Conservation (phyloP, 768 basidiomycete genomes). For the Leucocoprinus birnbaumii region DNA sequence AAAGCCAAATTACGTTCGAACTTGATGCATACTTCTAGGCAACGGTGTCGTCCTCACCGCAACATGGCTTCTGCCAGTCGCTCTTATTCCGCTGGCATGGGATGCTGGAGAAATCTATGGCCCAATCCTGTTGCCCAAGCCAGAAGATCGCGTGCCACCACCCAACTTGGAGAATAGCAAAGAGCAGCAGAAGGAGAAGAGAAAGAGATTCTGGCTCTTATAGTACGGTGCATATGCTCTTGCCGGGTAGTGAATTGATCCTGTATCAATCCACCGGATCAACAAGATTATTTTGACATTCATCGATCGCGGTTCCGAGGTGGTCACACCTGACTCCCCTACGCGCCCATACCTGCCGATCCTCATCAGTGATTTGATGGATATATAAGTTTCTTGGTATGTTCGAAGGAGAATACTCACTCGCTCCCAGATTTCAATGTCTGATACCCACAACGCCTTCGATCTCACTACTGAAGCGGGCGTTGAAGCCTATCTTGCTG, state of each 20-base stretch:
- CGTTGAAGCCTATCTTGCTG: conserved; percentile 39
- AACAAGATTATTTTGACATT: neutral
- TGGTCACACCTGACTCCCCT: too few relatives aligned
- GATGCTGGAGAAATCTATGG: conserved; percentile 45
- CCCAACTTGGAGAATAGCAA: conserved; percentile 8
- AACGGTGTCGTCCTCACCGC: conserved; percentile 80
- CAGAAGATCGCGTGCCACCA: conserved; percentile 18
- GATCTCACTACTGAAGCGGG: conserved; percentile 32
- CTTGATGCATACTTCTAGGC: conserved; percentile 34
- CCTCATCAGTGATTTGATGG: too few relatives aligned
- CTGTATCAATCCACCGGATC: neutral
- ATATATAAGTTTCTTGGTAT: too few relatives aligned
- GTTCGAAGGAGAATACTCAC: too few relatives aligned
- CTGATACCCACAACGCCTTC: conserved; percentile 4
- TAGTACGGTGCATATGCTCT: neutral
- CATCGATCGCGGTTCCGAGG: conserved; percentile 2
- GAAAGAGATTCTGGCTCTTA: conserved; percentile 4
- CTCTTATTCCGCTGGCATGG: conserved; percentile 75
- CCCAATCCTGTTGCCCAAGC: conserved; percentile 22
- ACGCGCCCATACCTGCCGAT: too few relatives aligned
- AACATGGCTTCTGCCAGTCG: conserved; percentile 78
- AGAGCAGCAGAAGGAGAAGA: conserved; percentile 12
- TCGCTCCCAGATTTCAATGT: too few relatives aligned
- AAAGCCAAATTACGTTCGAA: conserved; percentile 1
- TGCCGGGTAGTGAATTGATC: too few relatives aligned